Conservation (phyloP, 768 basidiomycete genomes). For the Boletus eberwhitei region DNA sequence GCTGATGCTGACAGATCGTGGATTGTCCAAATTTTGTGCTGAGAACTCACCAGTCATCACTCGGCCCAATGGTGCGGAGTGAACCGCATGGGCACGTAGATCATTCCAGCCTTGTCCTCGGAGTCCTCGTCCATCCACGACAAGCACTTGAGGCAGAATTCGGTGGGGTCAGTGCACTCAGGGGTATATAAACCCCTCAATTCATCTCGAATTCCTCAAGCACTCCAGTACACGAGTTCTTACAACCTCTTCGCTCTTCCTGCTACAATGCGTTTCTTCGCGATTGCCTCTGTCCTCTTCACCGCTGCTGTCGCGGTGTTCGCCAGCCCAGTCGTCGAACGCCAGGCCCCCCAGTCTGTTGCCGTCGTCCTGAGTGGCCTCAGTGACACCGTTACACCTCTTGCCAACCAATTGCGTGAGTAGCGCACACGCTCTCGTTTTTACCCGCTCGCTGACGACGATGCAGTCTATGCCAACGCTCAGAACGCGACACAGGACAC, state of each 20-base stretch:
- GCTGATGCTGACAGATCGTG: not conserved
- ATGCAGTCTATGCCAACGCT: conserved; percentile 8
- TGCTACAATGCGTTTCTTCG: conserved; percentile 10
- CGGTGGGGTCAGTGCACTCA: not conserved
- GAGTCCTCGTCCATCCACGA: not conserved
- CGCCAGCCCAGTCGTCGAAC: conserved; percentile 9
- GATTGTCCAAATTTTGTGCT: not conserved
- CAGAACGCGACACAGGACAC: conserved; percentile 10
- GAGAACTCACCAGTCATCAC: not conserved
- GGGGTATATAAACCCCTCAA: conserved; percentile 11
- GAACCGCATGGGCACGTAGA: not conserved
- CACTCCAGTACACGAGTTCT: conserved; percentile 9
- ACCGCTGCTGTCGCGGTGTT: conserved; percentile 6
- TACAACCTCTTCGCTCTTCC: not conserved
- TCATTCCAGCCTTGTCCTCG: not conserved
- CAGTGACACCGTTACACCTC: conserved; percentile 1
- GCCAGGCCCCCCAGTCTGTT: not conserved
- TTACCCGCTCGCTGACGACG: not conserved
- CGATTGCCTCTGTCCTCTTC: conserved; percentile 5
- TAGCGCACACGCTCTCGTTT: not conserved
- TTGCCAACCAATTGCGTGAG: conserved; percentile 11
- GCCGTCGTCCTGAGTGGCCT: conserved; percentile 6
- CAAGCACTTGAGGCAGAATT: not conserved
- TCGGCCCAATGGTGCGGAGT: not conserved
- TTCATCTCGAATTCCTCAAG: not conserved